phyloP scores from a whole-genome alignment of 345 rosid species.

The Ailanthus altissimus region DNA sequence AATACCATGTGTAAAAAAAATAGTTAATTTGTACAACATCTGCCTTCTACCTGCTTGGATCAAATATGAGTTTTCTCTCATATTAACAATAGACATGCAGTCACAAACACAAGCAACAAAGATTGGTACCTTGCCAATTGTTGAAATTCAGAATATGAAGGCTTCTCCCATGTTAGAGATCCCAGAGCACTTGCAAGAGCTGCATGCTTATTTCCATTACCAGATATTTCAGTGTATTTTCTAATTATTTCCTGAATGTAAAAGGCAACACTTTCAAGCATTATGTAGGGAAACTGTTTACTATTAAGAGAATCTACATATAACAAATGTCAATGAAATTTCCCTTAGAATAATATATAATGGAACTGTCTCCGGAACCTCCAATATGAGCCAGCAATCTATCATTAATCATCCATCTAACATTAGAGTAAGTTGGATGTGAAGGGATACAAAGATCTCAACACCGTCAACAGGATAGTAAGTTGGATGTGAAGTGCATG shows the following conservation, averaged over 20 bases:
- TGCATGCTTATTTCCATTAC: slow-evolving; percentile 61
- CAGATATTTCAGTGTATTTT: slow-evolving; percentile 58
- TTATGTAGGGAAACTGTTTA: not conserved
- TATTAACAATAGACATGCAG: not conserved
- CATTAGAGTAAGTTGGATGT: too few species aligned
- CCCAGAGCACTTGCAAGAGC: slow-evolving; percentile 86
- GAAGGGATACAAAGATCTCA: too few species aligned
- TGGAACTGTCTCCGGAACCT: too few species aligned
- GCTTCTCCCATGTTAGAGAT: slow-evolving; percentile 77
- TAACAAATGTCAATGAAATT: not conserved
- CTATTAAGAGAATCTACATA: not conserved
- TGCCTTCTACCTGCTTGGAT: not conserved
- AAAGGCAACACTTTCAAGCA: slow-evolving; percentile 18
- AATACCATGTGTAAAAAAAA: not conserved
- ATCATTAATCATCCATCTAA: not conserved
- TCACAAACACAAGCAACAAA: slow-evolving; percentile 2
- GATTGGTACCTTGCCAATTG: slow-evolving; percentile 67
- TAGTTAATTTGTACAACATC: not conserved
- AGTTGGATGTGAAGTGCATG: not conserved
- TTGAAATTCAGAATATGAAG: slow-evolving; percentile 69
- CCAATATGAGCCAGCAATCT: too few species aligned
- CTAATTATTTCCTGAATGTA: slow-evolving; percentile 69
- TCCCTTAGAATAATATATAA: not conserved
- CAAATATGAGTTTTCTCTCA: not conserved
- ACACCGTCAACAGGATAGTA: not conserved